Evolutionary conservation across 768 basidiomycete species (phyloP).

Genomic region (Brasilioporus rufonigricans): DNA sequence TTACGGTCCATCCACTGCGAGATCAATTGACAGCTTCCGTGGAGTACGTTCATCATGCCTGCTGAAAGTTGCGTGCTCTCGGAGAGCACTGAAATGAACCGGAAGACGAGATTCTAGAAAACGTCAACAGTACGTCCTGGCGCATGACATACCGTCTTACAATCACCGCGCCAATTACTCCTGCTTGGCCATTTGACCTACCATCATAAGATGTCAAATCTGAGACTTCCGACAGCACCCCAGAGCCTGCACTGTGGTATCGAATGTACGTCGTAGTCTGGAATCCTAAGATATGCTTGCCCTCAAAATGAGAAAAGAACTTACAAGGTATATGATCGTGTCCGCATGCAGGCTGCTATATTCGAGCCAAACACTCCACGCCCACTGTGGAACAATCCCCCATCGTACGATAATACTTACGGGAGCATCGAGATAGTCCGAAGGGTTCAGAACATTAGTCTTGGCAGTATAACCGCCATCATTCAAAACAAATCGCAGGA

Average conservation of each 20-base stretch:
- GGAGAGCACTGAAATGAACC: constrained; percentile 23
- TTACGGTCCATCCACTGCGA: constrained; percentile 24
- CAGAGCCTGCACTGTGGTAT: constrained; percentile 28
- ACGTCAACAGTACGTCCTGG: constrained; percentile 2
- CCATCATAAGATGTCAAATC: not conserved
- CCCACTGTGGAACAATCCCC: constrained; percentile 58
- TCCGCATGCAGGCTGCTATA: constrained; percentile 48
- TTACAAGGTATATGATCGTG: constrained; percentile 47
- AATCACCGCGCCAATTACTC: constrained; percentile 26
- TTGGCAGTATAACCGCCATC: constrained; percentile 15
- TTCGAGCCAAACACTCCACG: constrained; percentile 64
- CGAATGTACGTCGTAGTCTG: constrained; percentile 57
- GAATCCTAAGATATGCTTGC: constrained; percentile 1
- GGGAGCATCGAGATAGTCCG: constrained; percentile 37
- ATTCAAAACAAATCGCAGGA: constrained; percentile 43
- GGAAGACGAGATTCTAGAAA: constrained; percentile 19
- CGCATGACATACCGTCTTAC: constrained; percentile 15
- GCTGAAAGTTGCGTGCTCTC: constrained; percentile 14
- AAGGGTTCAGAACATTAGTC: constrained; percentile 12
- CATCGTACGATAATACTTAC: constrained; percentile 56
- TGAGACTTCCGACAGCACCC: not conserved
- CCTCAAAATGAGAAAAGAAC: constrained; percentile 11
- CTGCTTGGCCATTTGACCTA: constrained; percentile 2
- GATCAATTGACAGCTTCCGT: constrained; percentile 18
- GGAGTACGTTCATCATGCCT: constrained; percentile 17